A percentile compares a stretch with the other conserved stretches of the same genome.
phyloP scores from a whole-genome alignment of 179 eudicot genomes.

The Spinacia oleracea region DNA sequence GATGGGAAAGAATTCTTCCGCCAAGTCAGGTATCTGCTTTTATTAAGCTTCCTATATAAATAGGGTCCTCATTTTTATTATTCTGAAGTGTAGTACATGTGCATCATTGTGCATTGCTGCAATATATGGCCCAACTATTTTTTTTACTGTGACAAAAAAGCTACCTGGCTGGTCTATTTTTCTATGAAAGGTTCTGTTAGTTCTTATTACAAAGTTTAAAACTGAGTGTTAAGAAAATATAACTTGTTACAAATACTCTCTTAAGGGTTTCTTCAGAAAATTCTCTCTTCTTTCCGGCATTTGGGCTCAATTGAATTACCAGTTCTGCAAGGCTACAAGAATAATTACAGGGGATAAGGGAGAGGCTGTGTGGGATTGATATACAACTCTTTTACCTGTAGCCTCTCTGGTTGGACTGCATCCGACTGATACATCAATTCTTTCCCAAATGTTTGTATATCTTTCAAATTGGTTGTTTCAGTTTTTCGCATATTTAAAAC shows the following conservation, averaged over 20 bases:
- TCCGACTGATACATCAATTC: not conserved
- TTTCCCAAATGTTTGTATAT: not conserved
- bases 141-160: not conserved
- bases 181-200: not conserved
- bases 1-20: constrained; percentile 99
- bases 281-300: not conserved
- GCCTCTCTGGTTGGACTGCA: not conserved
- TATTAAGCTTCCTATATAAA: not conserved
- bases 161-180: not conserved
- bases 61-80: too few relatives aligned
- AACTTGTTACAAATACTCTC: too few relatives aligned
- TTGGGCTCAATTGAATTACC: not conserved
- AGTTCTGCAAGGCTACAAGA: not conserved
- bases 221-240: not conserved
- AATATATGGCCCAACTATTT: too few relatives aligned
- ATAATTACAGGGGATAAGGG: not conserved
- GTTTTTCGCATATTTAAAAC: not conserved
- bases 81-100: not conserved
- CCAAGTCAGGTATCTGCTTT: constrained; percentile 88
- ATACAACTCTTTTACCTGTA: not conserved
- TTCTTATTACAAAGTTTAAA: not conserved
- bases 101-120: not conserved
- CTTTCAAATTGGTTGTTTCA: not conserved
- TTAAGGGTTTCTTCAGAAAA: not conserved
- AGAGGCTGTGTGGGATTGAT: not conserved